Base-by-base conservation (phyloP, 1,284 basidiomycete species). In the Microbotryomycetes sp. region DNA sequence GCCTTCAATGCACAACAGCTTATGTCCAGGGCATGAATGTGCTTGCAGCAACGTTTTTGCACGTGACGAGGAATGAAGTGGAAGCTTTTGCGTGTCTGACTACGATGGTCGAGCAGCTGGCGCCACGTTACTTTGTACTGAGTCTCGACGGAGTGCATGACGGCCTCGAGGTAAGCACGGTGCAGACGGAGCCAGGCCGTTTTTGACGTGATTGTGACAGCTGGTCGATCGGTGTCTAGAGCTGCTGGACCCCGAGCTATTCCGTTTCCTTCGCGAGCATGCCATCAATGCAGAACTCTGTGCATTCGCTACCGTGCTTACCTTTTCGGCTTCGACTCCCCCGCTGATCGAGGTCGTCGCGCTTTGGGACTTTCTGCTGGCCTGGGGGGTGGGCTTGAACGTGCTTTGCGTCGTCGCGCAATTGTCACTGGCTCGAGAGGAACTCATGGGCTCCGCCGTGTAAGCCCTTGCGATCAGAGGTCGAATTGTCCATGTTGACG, bases 1-100 rank as follows among this genome's bases (percentile, higher is more conserved):
- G n/a, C n/a, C n/a, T n/a, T n/a, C n/a, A n/a, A n/a, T n/a, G n/a
- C n/a, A n/a, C n/a, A n/a, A n/a, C n/a, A n/a, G 23, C 47, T 45
- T 97, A 97, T 72, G 91, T 97, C 11, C 93, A 96, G 76, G 93
- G 93, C 35, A 97, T 97, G 92, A 98, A 98, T 75, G 94, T 97
- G 45, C 83, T 98, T 30, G 91, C 92, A 18, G 94, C 94, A 0
- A 94, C 94, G 0, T 97, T 97, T 75, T 81, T 98, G 46, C 97
- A 96, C 74, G 90, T 89, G 11, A 88, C 97, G 84, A 90, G 91
- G 1, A 91, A 89, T 5, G 91, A 98, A 76, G 77, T 97, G 11
- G 94, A 98, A 75, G 94, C 94, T 0, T 98, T 97, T 76, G 89
- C 87, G 62, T 96, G 90, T 76, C 97, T 97, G 73, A 83, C 89